A percentile compares a stretch with the other conserved stretches of the same genome.
These are phyloP conservation scores for Podospora comata DNA, from an alignment of 495 filamentous ascomycete species.

Conservation along the genomic window DNA sequence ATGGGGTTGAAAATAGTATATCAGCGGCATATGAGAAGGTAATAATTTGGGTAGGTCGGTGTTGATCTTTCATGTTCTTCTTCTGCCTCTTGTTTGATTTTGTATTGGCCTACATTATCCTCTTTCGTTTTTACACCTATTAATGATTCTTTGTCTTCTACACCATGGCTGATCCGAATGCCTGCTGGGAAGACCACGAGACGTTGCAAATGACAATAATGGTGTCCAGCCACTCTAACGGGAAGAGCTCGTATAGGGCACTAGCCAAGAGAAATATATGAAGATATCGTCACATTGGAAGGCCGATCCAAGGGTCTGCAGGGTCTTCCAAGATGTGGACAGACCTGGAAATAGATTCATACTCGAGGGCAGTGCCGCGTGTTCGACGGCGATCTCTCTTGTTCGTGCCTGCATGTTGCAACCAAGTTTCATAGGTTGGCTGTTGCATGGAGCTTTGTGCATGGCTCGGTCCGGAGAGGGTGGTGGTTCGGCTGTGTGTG, in stretches of 20 bases:
- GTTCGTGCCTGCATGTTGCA: not conserved
- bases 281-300: not conserved
- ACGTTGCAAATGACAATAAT: too few species aligned
- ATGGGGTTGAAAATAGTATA: too few species aligned
- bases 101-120: too few species aligned
- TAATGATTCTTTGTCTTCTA: too few species aligned
- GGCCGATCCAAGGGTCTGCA: not conserved
- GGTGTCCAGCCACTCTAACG: too few species aligned
- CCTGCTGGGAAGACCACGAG: too few species aligned
- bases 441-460: not conserved
- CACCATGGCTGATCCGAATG: too few species aligned
- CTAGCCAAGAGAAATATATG: not conserved
- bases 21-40: too few species aligned
- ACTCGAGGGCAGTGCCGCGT: not conserved
- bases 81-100: too few species aligned
- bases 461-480: not conserved
- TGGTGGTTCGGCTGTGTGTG: not conserved
- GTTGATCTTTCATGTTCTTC: too few species aligned
- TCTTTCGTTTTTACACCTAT: too few species aligned
- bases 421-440: not conserved
- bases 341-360: not conserved
- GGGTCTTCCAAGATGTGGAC: not conserved
- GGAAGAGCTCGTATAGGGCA: not conserved
- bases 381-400: not conserved
- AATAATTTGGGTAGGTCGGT: too few species aligned